Evolutionary conservation across 257 asterid species (phyloP).

Genomic region (Nicotiana obtusifolia): DNA sequence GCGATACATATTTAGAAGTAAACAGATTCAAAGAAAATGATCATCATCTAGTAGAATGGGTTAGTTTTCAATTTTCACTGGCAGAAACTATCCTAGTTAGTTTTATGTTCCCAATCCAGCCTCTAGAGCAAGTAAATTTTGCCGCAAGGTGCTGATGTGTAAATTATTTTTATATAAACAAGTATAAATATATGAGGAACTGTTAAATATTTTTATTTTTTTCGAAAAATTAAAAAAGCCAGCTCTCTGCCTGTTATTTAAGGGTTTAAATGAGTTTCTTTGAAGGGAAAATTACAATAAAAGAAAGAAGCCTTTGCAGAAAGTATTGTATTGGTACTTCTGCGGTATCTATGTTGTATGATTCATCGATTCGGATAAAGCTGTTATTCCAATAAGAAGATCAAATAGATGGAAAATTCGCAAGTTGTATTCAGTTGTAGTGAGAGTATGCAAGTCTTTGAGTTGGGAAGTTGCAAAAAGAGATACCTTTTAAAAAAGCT

Average conservation of each 20-base stretch:
- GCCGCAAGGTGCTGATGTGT: too few relatives aligned
- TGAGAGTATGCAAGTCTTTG: slow-evolving; percentile 34
- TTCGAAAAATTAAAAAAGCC: too few relatives aligned
- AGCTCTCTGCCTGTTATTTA: slow-evolving; percentile 4
- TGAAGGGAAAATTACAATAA: too few relatives aligned
- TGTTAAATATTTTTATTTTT: too few relatives aligned
- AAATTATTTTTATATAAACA: too few relatives aligned
- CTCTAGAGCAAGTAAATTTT: too few relatives aligned
- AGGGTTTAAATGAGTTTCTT: not conserved
- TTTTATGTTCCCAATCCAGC: too few relatives aligned
- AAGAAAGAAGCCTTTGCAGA: slow-evolving; percentile 19
- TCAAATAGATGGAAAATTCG: slow-evolving; percentile 8
- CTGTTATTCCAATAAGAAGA: slow-evolving; percentile 7
- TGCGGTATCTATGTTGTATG: slow-evolving; percentile 18
- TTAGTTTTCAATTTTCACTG: too few relatives aligned
- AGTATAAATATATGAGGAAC: too few relatives aligned
- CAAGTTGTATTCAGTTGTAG: slow-evolving; percentile 34
- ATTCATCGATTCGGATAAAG: slow-evolving; percentile 23
- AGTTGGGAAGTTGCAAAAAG: slow-evolving; percentile 20
- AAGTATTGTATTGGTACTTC: slow-evolving; percentile 16
- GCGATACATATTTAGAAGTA: not conserved
- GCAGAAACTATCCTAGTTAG: too few relatives aligned
- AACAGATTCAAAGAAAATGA: too few relatives aligned
- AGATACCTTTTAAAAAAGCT: slow-evolving; percentile 27
- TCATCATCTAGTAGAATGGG: too few relatives aligned